Base-by-base conservation (phyloP, 768 basidiomycete genomes). In the Holtermannia corniformis region DNA sequence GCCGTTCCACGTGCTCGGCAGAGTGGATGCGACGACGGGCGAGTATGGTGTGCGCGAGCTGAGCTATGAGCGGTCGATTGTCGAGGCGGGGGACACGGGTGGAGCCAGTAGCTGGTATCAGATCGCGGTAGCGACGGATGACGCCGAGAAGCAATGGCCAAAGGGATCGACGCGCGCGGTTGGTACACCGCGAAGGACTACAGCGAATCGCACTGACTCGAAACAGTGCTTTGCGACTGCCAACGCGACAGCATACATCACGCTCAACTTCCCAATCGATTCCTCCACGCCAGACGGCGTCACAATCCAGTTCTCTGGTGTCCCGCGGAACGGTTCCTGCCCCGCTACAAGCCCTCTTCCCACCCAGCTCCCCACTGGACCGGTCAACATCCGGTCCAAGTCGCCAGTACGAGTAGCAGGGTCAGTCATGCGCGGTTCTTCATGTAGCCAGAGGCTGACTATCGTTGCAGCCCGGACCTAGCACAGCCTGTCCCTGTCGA, bases 61-160 rank as follows among this genome's bases (percentile, higher is more conserved):
- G n/a, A n/a, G n/a, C n/a, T n/a, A n/a, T n/a, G n/a, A n/a, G n/a
- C n/a, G n/a, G n/a, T 20, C 23, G 13, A 21, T 26, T 16, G 19
- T 22, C 14, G n/a, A 13, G 21, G 48, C 28, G 20, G 25, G n/a
- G 27, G 21, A 5, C 44, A 4, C 32, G 32, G 16, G 10, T 26
- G 46, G 53, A 47, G 57, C 49, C 23, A 52, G 53, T 24, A 58
- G 58, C 11, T 64, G 62, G 62, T 64, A 64, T 55, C 62, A 64
- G 49, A 44, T 64, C n/a, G 56, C 48, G 44, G 11, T 64, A 43
- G 49, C 46, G 13, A 19, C 32, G 5, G 55, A 49, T 25, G 52
- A 40, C 22, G 14, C 25, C 19, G 54, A 50, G 19, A 40, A 51
- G 7, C 52, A 57, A 21, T 61, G 59, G 59, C 28, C 57, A 25